These are phyloP conservation scores for Endoconidiophora polonica DNA, from an alignment of 2,329 filamentous ascomycete species.

Conservation along the genomic window DNA sequence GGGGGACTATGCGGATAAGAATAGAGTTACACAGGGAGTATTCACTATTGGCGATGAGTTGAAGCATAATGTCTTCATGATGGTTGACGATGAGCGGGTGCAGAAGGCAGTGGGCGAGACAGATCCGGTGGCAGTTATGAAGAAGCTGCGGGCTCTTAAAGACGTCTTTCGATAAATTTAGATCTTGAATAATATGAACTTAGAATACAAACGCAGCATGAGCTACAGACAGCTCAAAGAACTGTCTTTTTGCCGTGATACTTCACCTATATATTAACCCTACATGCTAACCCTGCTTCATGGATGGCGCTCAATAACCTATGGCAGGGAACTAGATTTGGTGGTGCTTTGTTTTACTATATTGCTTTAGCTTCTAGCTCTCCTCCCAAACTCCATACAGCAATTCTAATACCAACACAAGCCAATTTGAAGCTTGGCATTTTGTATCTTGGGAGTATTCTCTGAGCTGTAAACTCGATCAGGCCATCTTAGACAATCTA, in stretches of 20 bases:
- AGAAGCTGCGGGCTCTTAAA: slow-evolving; percentile 77
- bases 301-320: no score
- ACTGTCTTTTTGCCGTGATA: background rate
- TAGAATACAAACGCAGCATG: background rate
- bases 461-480: no score
- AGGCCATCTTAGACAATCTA: no score
- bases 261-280: background rate
- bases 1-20: slow-evolving; percentile 56
- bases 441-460: no score
- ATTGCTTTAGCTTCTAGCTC: no score
- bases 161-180: slow-evolving; percentile 45
- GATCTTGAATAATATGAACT: slow-evolving; percentile 15
- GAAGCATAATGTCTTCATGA: slow-evolving; percentile 96
- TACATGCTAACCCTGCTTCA: no score
- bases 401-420: no score
- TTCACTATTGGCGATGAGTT: slow-evolving; percentile 98
- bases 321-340: no score
- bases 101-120: slow-evolving; percentile 71
- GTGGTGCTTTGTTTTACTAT: no score
- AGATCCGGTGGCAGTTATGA: slow-evolving; percentile 71
- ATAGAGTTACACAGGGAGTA: slow-evolving; percentile 80
- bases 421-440: no score
- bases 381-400: no score
- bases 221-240: background rate
- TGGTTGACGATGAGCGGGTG: slow-evolving; percentile 63